Base-by-base conservation (phyloP, 2,329 filamentous ascomycete species). In the Penicillium nordicum region DNA sequence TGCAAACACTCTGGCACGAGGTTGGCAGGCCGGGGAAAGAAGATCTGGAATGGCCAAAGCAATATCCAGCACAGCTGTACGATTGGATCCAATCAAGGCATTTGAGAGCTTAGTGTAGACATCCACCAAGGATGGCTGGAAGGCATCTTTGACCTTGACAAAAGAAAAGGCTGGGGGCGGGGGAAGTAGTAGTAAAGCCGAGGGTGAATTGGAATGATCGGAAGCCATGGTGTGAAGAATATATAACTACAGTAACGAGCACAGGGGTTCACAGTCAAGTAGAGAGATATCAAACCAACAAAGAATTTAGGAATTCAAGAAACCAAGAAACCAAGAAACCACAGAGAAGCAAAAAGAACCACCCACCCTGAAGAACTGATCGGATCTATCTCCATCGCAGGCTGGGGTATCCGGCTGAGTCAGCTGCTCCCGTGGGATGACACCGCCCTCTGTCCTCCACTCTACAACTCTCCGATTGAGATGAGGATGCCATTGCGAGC, bases 41-140 rank as follows among this genome's bases (percentile, higher is more conserved):
- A 92, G 79, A 50, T 88, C 78, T 2, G 87, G 84, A 46, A 83
- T 82, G 2, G 83, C 81, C 37, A 95, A 72, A 2, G 85, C 88
- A 64, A 86, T 77, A 50, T 86, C 83, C 32, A 86, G 69, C 12
- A 79, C 66, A 2, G 72, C 68, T 63, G 53, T 71, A 50, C 11
- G 73, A 65, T 62, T 68, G 32, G 68, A 64, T 34, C 65, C 67
- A 53, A 67, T 63, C 12, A 75, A 53, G 11, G 57, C 53, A 18
- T 72, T 66, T 46, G 76, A 79, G 21, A 86, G 72, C 46, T 75
- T 78, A 21, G 77, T 69, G 58, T 88, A 77, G 43, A 81, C 79
- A 10, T 80, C 76, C 50, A 79, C 79, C 41, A 90, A 71, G 2
- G 86, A 74, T n/a, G 80, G 77, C 34, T 80, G 79, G 69, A 89